Percentiles rank a stretch among this genome's conserved stretches.
Conservation (phyloP, 257 asterid species). For the Cruciata laevipes region DNA sequence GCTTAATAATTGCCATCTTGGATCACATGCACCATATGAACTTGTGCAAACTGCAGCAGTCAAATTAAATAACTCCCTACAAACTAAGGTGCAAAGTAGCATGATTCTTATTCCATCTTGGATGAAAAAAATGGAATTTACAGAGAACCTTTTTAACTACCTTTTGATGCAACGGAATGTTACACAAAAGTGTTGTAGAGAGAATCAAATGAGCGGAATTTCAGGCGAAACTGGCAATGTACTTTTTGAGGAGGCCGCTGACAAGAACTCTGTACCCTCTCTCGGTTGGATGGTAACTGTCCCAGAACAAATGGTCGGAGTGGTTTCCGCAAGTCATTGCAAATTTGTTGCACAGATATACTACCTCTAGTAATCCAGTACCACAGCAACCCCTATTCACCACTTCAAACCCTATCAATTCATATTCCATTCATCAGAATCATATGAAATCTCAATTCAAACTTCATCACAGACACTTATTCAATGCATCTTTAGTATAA, state of each 20-base stretch:
- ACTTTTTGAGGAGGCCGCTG: neutral
- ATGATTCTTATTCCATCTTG: neutral
- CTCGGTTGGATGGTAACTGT: slow-evolving; percentile 37
- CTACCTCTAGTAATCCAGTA: slow-evolving; percentile 25
- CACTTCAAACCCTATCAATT: slow-evolving; percentile 30
- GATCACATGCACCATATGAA: neutral
- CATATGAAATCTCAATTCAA: too few species aligned
- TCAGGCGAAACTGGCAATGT: slow-evolving; percentile 8
- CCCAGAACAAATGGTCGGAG: slow-evolving; percentile 33
- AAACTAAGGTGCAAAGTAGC: neutral
- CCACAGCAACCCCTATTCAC: slow-evolving; percentile 39
- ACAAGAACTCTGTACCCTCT: slow-evolving; percentile 25
- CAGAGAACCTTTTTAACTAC: too few species aligned
- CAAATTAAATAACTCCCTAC: neutral
- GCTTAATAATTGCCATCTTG: neutral
- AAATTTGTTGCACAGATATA: slow-evolving; percentile 22
- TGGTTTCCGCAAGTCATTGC: slow-evolving; percentile 25
- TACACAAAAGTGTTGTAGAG: too few species aligned
- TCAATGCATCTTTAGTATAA: too few species aligned
- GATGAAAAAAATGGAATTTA: too few species aligned
- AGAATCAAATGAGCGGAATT: neutral
- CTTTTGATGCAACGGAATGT: neutral
- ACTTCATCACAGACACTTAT: too few species aligned
- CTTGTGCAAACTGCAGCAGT: neutral
- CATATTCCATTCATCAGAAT: neutral